Conservation (phyloP, 495 filamentous ascomycete species). For the Pseudomonodictys pantanalensis region DNA sequence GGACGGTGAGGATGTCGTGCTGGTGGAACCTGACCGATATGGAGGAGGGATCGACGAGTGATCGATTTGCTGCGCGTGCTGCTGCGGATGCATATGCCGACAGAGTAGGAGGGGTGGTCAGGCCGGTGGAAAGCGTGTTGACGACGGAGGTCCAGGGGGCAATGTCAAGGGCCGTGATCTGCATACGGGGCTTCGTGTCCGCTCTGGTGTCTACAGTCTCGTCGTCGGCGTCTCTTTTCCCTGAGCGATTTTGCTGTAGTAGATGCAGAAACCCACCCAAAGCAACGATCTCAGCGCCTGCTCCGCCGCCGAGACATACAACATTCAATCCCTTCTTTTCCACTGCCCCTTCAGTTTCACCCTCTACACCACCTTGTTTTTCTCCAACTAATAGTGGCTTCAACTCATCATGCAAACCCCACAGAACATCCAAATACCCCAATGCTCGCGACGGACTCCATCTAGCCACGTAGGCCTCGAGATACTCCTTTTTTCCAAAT, state of each 20-base stretch:
- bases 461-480: slow-evolving; percentile 77
- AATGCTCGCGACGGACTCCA: slow-evolving; percentile 83
- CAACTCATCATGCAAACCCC: slow-evolving; percentile 46
- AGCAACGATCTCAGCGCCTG: slow-evolving; percentile 78
- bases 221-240: neutral
- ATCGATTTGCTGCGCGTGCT: slow-evolving; percentile 44
- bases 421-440: slow-evolving; percentile 69
- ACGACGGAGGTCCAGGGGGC: slow-evolving; percentile 71
- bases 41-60: slow-evolving; percentile 42
- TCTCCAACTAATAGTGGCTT: neutral
- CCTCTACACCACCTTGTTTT: too few species aligned
- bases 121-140: slow-evolving; percentile 46
- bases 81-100: slow-evolving; percentile 57
- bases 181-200: too few species aligned
- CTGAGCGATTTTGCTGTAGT: slow-evolving; percentile 26
- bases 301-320: slow-evolving; percentile 70
- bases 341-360: slow-evolving; percentile 9
- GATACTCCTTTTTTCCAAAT: slow-evolving; percentile 64
- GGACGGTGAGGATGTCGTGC: slow-evolving; percentile 59
- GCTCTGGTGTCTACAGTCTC: too few species aligned
- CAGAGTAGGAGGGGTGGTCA: slow-evolving; percentile 49
- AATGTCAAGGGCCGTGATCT: slow-evolving; percentile 71
- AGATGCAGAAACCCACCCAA: slow-evolving; percentile 61
- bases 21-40: slow-evolving; percentile 50
- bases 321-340: slow-evolving; percentile 1